phyloP scores from a whole-genome alignment of 2,329 filamentous ascomycete genomes.

The Penicillium sp. region DNA sequence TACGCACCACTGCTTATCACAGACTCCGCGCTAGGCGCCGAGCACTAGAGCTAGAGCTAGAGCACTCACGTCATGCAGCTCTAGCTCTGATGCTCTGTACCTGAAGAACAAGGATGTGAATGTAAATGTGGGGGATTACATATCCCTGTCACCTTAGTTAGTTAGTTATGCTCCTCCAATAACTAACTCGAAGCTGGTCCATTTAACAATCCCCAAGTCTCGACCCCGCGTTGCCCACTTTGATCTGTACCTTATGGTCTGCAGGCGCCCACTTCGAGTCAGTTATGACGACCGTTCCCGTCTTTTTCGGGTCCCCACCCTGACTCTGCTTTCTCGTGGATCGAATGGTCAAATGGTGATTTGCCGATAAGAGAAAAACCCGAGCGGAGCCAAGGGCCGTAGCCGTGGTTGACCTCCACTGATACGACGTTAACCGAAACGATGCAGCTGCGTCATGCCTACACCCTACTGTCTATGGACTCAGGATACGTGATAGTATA shows the following conservation, averaged over 20 bases:
- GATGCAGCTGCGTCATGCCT: background rate
- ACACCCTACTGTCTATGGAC: background rate
- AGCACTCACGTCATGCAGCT: slow-evolving; percentile 8
- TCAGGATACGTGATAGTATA: no score
- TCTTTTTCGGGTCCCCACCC: background rate
- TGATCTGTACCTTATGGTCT: background rate
- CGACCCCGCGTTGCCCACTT: background rate
- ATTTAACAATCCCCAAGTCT: background rate
- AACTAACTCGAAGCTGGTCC: background rate
- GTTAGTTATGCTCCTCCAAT: no score
- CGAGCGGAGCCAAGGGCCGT: background rate
- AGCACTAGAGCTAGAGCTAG: no score
- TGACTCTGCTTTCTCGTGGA: background rate
- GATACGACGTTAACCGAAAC: background rate
- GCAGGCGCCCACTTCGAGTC: background rate
- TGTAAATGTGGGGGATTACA: background rate
- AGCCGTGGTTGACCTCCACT: background rate
- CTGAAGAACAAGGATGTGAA: no score
- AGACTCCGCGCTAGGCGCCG: slow-evolving; percentile 28
- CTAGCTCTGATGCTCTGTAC: background rate
- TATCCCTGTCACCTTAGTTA: background rate
- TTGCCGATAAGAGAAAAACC: background rate
- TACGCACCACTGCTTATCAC: background rate
- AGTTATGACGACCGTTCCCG: background rate
- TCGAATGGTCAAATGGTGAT: background rate